Conservation (phyloP, 2,329 filamentous ascomycete species). For the Xylariaceae sp. region DNA sequence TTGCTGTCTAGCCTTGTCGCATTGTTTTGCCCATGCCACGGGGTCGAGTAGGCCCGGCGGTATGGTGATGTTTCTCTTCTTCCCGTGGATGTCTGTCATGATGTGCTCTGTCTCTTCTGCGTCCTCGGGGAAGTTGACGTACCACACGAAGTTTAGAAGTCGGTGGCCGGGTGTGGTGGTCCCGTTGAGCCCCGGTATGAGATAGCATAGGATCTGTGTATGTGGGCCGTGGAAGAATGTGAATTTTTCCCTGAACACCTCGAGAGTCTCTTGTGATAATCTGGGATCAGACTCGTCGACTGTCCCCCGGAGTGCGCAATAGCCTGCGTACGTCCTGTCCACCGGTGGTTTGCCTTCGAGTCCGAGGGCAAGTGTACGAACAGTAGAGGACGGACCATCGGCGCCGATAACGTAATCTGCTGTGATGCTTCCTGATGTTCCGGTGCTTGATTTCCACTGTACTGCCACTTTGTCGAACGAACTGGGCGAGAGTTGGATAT, state of each 20-base stretch:
- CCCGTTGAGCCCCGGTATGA: slow-evolving; percentile 39
- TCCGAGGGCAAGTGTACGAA: slow-evolving; percentile 30
- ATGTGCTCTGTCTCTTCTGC: slow-evolving; percentile 28
- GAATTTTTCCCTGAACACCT: slow-evolving; percentile 35
- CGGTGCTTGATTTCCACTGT: slow-evolving; percentile 30
- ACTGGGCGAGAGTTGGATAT: slow-evolving; percentile 19
- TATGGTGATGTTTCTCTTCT: slow-evolving; percentile 33
- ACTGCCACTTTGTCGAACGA: slow-evolving; percentile 25
- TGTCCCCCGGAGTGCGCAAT: slow-evolving; percentile 41
- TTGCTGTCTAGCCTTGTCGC: slow-evolving; percentile 26
- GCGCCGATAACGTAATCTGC: slow-evolving; percentile 40
- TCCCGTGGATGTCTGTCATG: slow-evolving; percentile 32
- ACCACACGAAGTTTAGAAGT: slow-evolving; percentile 45
- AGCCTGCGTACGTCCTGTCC: slow-evolving; percentile 34
- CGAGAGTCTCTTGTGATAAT: slow-evolving; percentile 23
- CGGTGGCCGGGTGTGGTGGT: slow-evolving; percentile 35
- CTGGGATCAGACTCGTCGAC: slow-evolving; percentile 36
- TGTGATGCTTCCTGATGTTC: slow-evolving; percentile 27
- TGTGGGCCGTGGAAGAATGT: slow-evolving; percentile 37
- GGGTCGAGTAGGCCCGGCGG: slow-evolving; percentile 33
- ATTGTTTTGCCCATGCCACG: slow-evolving; percentile 34
- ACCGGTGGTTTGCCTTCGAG: slow-evolving; percentile 18
- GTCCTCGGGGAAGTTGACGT: slow-evolving; percentile 36
- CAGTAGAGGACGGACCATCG: slow-evolving; percentile 39
- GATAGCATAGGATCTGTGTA: slow-evolving; percentile 39